These are phyloP conservation scores for Dioscorea cayenensis DNA, from an alignment of 116 monocot genomes.

Conservation along the genomic window DNA sequence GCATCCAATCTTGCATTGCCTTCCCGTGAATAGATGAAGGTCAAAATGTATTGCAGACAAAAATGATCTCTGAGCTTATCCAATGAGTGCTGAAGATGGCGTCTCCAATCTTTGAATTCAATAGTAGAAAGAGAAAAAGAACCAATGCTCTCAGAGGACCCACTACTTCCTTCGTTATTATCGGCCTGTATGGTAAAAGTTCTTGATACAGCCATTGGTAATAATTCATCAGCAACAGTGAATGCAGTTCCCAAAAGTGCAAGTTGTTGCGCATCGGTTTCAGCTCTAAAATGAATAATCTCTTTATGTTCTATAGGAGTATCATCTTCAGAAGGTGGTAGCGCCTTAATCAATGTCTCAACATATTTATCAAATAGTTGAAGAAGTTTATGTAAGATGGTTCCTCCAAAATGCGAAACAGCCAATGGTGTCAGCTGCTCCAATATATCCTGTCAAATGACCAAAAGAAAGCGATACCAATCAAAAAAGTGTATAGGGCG, in stretches of 20 bases:
- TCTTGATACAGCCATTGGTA: constrained; percentile 69
- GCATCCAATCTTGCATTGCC: constrained; percentile 92
- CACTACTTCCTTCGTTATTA: constrained; percentile 32
- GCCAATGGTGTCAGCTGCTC: constrained; percentile 74
- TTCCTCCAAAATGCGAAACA: constrained; percentile 74
- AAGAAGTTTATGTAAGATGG: constrained; percentile 57
- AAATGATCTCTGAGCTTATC: constrained; percentile 95
- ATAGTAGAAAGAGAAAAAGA: constrained; percentile 20
- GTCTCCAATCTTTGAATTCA: constrained; percentile 86
- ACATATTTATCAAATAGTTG: constrained; percentile 87
- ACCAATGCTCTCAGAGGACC: constrained; percentile 21
- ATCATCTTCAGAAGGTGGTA: constrained; percentile 88
- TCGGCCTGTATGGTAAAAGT: constrained; percentile 41
- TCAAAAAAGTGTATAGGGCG: not conserved
- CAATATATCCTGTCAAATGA: constrained; percentile 68
- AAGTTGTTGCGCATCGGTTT: constrained; percentile 93
- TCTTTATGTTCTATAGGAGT: constrained; percentile 48
- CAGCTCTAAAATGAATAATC: constrained; percentile 49
- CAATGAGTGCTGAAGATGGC: constrained; percentile 76
- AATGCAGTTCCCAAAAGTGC: constrained; percentile 78
- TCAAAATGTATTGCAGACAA: constrained; percentile 87
- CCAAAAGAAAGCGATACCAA: not conserved
- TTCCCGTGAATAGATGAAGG: constrained; percentile 87
- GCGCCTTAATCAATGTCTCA: constrained; percentile 60
- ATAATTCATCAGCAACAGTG: constrained; percentile 81